Conservation (phyloP, 1,284 basidiomycete species). For the Ganoderma resinaceum region DNA sequence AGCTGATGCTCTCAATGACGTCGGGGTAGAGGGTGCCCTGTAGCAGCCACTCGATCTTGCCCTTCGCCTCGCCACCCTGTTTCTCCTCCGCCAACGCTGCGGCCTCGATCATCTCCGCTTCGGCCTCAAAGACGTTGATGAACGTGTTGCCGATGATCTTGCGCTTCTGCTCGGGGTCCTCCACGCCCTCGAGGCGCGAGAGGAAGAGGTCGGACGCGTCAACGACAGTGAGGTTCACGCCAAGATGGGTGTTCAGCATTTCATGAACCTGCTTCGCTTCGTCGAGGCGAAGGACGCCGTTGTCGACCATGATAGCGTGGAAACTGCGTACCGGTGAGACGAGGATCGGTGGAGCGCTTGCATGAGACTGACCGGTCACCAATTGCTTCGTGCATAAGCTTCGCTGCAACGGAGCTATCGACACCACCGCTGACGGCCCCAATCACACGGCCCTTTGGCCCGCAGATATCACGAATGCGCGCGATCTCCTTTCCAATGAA, state of each 20-base stretch:
- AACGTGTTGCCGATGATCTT: slow-evolving; percentile 99
- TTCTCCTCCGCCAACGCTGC: slow-evolving; percentile 80
- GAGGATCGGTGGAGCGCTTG: not conserved
- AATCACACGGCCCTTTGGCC: slow-evolving; percentile 94
- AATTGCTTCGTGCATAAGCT: slow-evolving; percentile 99
- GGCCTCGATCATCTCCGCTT: slow-evolving; percentile 91
- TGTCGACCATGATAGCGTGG: slow-evolving; percentile 99
- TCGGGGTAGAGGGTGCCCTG: slow-evolving; percentile 99
- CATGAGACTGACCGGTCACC: slow-evolving; percentile 78
- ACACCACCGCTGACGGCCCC: slow-evolving; percentile 98
- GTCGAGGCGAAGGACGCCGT: slow-evolving; percentile 93
- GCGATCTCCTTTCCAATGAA: slow-evolving; percentile 98
- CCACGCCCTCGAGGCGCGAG: slow-evolving; percentile 85
- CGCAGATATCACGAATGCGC: slow-evolving; percentile 95
- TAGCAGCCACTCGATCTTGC: slow-evolving; percentile 95
- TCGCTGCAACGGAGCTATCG: slow-evolving; percentile 97
- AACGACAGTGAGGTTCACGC: slow-evolving; percentile 95
- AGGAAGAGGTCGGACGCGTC: slow-evolving; percentile 97
- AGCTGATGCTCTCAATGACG: slow-evolving; percentile 99
- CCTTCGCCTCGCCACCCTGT: slow-evolving; percentile 75
- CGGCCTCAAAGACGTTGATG: slow-evolving; percentile 96
- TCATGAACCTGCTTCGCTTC: slow-evolving; percentile 95
- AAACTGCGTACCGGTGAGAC: slow-evolving; percentile 62
- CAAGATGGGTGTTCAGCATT: slow-evolving; percentile 94
- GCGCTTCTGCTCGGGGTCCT: slow-evolving; percentile 97